Evolutionary conservation across 495 filamentous ascomycete genomes (phyloP), one percentile per base, ranked within the genome.

Genomic region (Platismatia glauca): DNA sequence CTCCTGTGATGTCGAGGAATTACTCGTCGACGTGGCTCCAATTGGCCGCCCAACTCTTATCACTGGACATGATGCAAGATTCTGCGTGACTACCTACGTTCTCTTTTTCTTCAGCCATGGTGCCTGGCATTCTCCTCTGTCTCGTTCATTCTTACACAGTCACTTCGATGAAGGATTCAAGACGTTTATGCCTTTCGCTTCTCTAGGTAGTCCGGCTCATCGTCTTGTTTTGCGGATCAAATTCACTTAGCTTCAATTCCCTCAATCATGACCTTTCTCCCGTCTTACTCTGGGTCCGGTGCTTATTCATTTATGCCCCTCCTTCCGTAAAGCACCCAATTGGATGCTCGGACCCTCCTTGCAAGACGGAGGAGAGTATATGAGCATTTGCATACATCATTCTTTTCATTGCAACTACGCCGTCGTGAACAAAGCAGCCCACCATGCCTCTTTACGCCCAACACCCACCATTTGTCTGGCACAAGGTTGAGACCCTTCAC

Each of bases 21-120:
- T 60, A 58, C 57, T 57, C 44, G 57, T 64, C 52, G 65, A 67
- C 65, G 65, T 67, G 65, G 65, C 65, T 64, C 65, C 65, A 67
- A 56, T 67, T 61, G 57, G 37, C 33, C 39, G 8, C 33, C 38
- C 29, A 33, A 55, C 34, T 46, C 61, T 64, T 64, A 64, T 61
- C 58, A 55, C 31, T 29, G 37, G 38, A 20, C 13, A 39, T 58
- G 55, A 58, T 52, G 61, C 61, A 48, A 58, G 31, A 33, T 22
- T 63, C 9, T 24, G 22, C 38, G 16, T 62, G 29, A 43, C 27
- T 3, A 33, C 61, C 58, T 3, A 33, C 61, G 58, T 38, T 39
- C 12, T 24, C 31, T 31, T 20, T 33, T 34, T 34, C 31, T 20
- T 16, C 58, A 58, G 39, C 31, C 15, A 48, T 63, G 53, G 39